A percentile compares a stretch with the other conserved stretches of the same genome.
Conservation (phyloP, 1,139 yeast genomes). For the Groenewaldozyma auringiensis region DNA sequence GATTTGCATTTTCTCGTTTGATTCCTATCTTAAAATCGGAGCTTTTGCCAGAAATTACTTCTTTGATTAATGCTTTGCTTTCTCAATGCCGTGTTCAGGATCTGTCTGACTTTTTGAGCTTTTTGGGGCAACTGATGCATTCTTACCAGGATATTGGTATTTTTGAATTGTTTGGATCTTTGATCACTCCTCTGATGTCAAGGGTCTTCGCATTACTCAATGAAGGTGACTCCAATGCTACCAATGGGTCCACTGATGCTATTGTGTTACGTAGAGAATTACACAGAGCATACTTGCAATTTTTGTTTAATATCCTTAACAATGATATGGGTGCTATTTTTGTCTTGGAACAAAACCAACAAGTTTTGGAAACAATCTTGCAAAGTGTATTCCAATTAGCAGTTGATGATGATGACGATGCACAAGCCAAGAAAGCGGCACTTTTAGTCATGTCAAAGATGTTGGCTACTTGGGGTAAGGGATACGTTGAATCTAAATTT, state of each 20-base stretch:
- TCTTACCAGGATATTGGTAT: slow-evolving; percentile 63
- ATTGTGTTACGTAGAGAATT: slow-evolving; percentile 37
- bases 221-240: slow-evolving; percentile 35
- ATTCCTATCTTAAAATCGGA: slow-evolving; percentile 61
- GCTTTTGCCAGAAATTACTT: slow-evolving; percentile 53
- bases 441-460: slow-evolving; percentile 62
- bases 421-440: slow-evolving; percentile 58
- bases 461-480: slow-evolving; percentile 60
- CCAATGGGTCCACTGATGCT: slow-evolving; percentile 38
- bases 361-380: slow-evolving; percentile 53
- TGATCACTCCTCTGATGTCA: slow-evolving; percentile 64
- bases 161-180: slow-evolving; percentile 63
- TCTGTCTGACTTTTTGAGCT: slow-evolving; percentile 71
- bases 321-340: slow-evolving; percentile 77
- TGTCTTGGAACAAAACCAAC: slow-evolving; percentile 56
- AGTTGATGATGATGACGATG: slow-evolving; percentile 45
- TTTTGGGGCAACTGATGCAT: slow-evolving; percentile 83
- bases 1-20: slow-evolving; percentile 81
- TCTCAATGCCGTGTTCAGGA: slow-evolving; percentile 60
- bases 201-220: slow-evolving; percentile 54
- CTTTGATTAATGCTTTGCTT: slow-evolving; percentile 66
- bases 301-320: slow-evolving; percentile 60
- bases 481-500: slow-evolving; percentile 53
- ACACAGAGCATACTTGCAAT: slow-evolving; percentile 61
- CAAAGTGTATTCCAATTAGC: slow-evolving; percentile 61